These are phyloP conservation scores for Verruconis gallopava DNA, from an alignment of 2,329 filamentous ascomycete genomes.

Conservation along the genomic window DNA sequence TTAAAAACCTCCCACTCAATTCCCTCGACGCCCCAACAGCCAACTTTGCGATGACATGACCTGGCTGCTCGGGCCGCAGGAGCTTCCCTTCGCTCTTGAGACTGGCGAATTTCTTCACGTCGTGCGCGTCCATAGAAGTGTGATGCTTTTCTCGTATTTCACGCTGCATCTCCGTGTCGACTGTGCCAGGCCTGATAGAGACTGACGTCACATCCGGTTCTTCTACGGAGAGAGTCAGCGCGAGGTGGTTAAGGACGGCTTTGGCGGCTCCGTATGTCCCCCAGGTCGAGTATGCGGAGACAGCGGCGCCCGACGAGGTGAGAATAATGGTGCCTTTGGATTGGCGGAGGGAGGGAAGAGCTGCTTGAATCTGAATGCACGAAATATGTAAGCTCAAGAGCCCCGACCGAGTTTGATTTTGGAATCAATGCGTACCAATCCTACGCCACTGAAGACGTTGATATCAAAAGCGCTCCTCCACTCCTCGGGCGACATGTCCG, in stretches of 20 bases:
- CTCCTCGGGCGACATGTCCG: conserved; percentile 52
- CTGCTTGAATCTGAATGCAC: conserved; percentile 53
- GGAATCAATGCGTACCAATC: conserved; percentile 47
- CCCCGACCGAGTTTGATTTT: conserved; percentile 18
- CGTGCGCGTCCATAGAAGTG: conserved; percentile 43
- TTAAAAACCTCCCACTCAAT: conserved; percentile 65
- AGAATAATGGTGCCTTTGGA: conserved; percentile 61
- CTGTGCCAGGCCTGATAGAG: conserved; percentile 63
- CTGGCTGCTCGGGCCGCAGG: conserved; percentile 71
- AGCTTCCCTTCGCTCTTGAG: conserved; percentile 59
- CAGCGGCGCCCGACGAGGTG: conserved; percentile 66
- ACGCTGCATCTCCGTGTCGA: conserved; percentile 86
- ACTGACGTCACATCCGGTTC: conserved; percentile 64
- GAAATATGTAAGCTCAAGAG: conserved; percentile 12
- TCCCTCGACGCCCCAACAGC: conserved; percentile 50
- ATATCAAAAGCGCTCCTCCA: conserved; percentile 69
- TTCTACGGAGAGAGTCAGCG: conserved; percentile 58
- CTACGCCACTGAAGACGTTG: conserved; percentile 76
- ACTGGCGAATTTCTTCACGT: conserved; percentile 51
- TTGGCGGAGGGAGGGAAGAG: conserved; percentile 54
- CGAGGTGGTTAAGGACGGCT: conserved; percentile 70
- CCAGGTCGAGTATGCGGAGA: conserved; percentile 56
- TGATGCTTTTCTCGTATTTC: conserved; percentile 62
- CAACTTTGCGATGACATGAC: conserved; percentile 72
- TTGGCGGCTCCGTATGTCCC: conserved; percentile 73